phyloP scores from a whole-genome alignment of 495 filamentous ascomycete genomes.

The Talaromyces liani region DNA sequence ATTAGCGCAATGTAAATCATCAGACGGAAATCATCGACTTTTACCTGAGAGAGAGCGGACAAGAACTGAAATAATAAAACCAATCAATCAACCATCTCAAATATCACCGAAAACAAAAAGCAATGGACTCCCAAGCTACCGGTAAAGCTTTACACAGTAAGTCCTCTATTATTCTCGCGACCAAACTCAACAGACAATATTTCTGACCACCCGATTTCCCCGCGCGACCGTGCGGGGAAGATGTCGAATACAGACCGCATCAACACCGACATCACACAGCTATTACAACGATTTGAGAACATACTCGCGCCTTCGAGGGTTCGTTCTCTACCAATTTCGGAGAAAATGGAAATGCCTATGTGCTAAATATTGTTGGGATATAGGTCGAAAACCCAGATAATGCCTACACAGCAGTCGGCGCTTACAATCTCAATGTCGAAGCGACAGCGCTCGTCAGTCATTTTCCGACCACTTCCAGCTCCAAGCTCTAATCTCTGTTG shows the following conservation, averaged over 20 bases:
- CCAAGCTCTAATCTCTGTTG: neutral
- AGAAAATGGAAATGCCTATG: too few species aligned
- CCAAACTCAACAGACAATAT: neutral
- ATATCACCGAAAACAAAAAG: too few species aligned
- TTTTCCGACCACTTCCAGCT: neutral
- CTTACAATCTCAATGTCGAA: slow-evolving; percentile 57
- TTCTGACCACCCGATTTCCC: neutral
- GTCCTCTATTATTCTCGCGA: slow-evolving; percentile 1
- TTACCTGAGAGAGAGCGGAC: too few species aligned
- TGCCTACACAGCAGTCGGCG: slow-evolving; percentile 46
- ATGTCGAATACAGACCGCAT: slow-evolving; percentile 38
- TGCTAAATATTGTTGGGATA: slow-evolving; percentile 3
- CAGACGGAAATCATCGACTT: too few species aligned
- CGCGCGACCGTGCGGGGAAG: slow-evolving; percentile 11
- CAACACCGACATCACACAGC: slow-evolving; percentile 43
- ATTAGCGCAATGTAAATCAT: too few species aligned
- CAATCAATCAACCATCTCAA: too few species aligned
- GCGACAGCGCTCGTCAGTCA: slow-evolving; percentile 52
- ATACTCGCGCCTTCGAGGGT: slow-evolving; percentile 53
- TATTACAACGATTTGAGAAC: slow-evolving; percentile 55
- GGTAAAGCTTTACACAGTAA: slow-evolving; percentile 32
- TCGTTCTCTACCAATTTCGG: slow-evolving; percentile 7
- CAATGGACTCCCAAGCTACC: slow-evolving; percentile 32
- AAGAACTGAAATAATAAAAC: too few species aligned
- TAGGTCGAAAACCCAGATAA: slow-evolving; percentile 33